Conservation (phyloP, 164 flowering plant species). For the Liriodendron chinense region DNA sequence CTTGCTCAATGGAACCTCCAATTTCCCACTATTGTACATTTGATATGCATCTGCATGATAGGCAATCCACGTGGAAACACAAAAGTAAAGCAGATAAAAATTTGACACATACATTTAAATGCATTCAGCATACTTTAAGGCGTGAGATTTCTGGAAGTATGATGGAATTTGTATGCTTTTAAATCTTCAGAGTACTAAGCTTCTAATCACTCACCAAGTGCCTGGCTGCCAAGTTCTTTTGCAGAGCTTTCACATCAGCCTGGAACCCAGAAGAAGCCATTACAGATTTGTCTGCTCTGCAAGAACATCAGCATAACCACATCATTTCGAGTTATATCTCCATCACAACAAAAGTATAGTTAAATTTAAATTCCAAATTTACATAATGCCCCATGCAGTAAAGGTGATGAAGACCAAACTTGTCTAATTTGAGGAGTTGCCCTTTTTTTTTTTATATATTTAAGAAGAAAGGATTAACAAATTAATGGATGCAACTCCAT, state of each 20-base stretch:
- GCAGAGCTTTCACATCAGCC: slow-evolving; percentile 92
- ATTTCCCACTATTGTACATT: neutral
- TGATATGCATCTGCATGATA: neutral
- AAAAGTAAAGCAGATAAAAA: too few species aligned
- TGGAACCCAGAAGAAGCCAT: slow-evolving; percentile 98
- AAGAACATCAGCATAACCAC: slow-evolving; percentile 17
- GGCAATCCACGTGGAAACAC: neutral
- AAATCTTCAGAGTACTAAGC: neutral
- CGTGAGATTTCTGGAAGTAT: neutral
- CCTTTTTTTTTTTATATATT: too few species aligned
- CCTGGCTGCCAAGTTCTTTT: slow-evolving; percentile 77
- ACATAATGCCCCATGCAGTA: neutral
- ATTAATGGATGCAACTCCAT: too few species aligned
- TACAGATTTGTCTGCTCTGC: slow-evolving; percentile 74
- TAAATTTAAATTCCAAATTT: neutral
- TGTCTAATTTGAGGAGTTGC: neutral
- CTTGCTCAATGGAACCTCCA: neutral
- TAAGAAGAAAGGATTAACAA: too few species aligned
- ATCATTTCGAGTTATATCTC: neutral
- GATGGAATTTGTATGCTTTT: neutral
- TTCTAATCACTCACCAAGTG: slow-evolving; percentile 59
- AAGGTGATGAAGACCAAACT: neutral
- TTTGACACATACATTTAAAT: neutral
- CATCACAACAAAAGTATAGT: neutral
- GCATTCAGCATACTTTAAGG: neutral